A percentile compares a stretch with the other conserved stretches of the same genome.
Conservation (phyloP, 257 asterid genomes). For the Salvia rosmarinus region DNA sequence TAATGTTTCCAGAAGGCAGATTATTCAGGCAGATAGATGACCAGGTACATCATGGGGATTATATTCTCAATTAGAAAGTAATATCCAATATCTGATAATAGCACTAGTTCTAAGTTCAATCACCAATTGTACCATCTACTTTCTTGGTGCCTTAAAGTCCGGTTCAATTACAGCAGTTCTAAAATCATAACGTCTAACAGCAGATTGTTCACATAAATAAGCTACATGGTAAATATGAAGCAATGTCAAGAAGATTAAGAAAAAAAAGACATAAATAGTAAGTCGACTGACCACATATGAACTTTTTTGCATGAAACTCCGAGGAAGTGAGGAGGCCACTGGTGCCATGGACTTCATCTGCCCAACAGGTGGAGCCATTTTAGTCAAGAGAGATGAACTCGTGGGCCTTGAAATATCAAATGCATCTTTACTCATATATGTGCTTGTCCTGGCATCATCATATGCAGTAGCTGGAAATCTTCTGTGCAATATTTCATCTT, state of each 20-base stretch:
- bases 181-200: slow-evolving; percentile 3
- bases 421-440: slow-evolving; percentile 56
- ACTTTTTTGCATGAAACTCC: slow-evolving; percentile 56
- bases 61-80: slow-evolving; percentile 10
- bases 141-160: slow-evolving; percentile 9
- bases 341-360: slow-evolving; percentile 54
- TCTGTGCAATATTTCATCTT: slow-evolving; percentile 59
- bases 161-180: slow-evolving; percentile 11
- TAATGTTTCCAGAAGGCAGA: background rate
- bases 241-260: slow-evolving; percentile 18
- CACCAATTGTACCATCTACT: slow-evolving; percentile 24
- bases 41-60: slow-evolving; percentile 1
- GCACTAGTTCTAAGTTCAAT: slow-evolving; percentile 4
- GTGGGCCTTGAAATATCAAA: slow-evolving; percentile 59
- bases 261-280: slow-evolving; percentile 23
- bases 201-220: slow-evolving; percentile 2
- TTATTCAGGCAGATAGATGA: background rate
- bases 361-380: slow-evolving; percentile 55
- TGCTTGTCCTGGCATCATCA: slow-evolving; percentile 55
- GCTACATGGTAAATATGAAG: slow-evolving; percentile 25
- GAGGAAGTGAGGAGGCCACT: slow-evolving; percentile 44
- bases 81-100: slow-evolving; percentile 3
- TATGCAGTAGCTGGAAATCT: slow-evolving; percentile 50
- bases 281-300: slow-evolving; percentile 57
- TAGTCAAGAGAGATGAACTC: slow-evolving; percentile 49